Conservation (phyloP, 345 rosid genomes). For the Durio zibethinus region DNA sequence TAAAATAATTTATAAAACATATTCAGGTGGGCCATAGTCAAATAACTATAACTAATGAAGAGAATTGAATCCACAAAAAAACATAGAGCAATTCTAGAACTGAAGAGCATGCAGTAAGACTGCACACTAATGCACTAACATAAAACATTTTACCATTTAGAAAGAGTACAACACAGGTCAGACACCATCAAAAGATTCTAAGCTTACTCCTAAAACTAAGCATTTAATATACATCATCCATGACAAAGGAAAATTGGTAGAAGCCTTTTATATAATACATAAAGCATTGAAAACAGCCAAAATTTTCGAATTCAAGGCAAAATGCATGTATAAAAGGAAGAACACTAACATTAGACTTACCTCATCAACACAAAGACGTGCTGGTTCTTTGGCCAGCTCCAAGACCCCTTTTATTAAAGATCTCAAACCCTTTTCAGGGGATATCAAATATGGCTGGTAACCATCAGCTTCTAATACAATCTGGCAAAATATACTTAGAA, state of each 20-base stretch:
- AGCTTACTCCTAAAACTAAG: neutral
- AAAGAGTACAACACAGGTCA: neutral
- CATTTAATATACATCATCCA: neutral
- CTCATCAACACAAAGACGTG: slow-evolving; percentile 78
- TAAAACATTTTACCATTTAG: neutral
- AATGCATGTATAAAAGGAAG: neutral
- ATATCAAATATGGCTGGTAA: slow-evolving; percentile 83
- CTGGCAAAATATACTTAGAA: slow-evolving; percentile 28
- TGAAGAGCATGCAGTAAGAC: neutral
- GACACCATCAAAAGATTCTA: neutral
- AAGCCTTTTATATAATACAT: neutral
- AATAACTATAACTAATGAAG: neutral
- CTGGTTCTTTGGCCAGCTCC: slow-evolving; percentile 78
- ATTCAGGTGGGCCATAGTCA: neutral
- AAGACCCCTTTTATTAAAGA: slow-evolving; percentile 71
- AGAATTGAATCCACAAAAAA: slow-evolving; percentile 6
- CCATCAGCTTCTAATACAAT: slow-evolving; percentile 85
- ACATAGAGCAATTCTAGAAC: slow-evolving; percentile 2
- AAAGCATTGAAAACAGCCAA: neutral
- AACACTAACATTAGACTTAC: slow-evolving; percentile 28
- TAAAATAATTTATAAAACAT: neutral
- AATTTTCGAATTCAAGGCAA: neutral
- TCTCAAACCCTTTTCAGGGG: slow-evolving; percentile 80
- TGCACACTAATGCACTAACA: neutral
- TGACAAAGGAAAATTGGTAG: neutral